Base-by-base conservation (phyloP, 2,329 filamentous ascomycete genomes). In the Clonostachys chloroleuca region DNA sequence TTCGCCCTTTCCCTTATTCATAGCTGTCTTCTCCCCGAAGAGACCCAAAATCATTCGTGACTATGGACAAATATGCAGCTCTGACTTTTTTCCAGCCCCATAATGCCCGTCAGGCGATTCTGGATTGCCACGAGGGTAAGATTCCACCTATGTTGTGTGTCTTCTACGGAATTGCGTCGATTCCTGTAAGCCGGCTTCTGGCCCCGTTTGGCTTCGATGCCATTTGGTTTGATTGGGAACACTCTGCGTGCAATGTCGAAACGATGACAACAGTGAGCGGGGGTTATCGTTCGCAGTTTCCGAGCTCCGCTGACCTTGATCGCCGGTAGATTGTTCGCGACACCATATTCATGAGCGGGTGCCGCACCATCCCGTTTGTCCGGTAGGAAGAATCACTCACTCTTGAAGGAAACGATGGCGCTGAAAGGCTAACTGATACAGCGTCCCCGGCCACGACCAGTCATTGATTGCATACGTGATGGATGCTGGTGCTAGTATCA, bases 171-270 rank as follows among this genome's bases (percentile, higher is more conserved):
- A 56, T 75, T 13, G 64, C 64, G 47, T 66, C 63, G 10, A 48
- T 71, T 1, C 65, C 68, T 14, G 55, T 70, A 12, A 64, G 66
- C 3, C 68, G 71, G 24, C 59, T 69, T 43, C 53, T 69, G 14
- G 69, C 73, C 4, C 66, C 68, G 12, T 57, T 75, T 46, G 67
- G 68, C 3, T 74, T 60, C 45, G 73, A 76, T 50, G 49, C 60
- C 9, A 62, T 71, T 1, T 73, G 67, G 64, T 66, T 75, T 48
- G 72, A 75, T 60, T 74, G 70, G 72, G 73, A 75, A 54, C 72
- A 75, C 56, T 63, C 60, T 8, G 56, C 69, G 4, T 73, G 68
- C 53, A 65, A 67, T 45, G 64, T 73, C 24, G 72, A 75, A 58
- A 75, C 71, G n/a, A 75, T 46, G 72, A 75, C 70, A 2, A 65